Evolutionary conservation across 176 grass and related monocot species (phyloP).

Genomic region (Oryza rufipogon): DNA sequence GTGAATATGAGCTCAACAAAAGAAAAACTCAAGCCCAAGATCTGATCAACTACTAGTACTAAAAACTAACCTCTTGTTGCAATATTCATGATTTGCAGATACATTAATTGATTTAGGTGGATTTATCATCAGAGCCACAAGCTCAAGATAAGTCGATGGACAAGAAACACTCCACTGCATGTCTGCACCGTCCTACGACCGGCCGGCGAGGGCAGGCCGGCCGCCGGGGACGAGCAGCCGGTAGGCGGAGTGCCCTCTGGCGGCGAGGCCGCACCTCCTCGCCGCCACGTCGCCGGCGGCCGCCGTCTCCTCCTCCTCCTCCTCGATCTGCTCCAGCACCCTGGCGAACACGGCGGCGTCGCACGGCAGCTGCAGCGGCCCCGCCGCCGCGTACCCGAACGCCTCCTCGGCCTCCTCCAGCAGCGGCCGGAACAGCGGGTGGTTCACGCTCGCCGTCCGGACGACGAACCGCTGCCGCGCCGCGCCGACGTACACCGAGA

Average conservation of each 20-base stretch:
- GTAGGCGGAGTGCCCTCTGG: constrained; percentile 41
- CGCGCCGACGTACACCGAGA: constrained; percentile 56
- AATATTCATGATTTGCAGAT: neutral
- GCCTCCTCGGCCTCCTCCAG: constrained; percentile 62
- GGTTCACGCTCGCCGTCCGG: constrained; percentile 54
- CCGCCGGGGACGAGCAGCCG: constrained; percentile 6
- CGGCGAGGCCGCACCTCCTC: constrained; percentile 23
- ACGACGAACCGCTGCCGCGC: constrained; percentile 54
- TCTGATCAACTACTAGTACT: neutral
- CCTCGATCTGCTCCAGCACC: constrained; percentile 60
- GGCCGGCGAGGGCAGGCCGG: neutral
- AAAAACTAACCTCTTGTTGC: neutral
- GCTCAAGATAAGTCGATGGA: neutral
- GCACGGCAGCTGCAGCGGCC: constrained; percentile 69
- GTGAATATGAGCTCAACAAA: constrained; percentile 14
- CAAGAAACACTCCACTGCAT: neutral
- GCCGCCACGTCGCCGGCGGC: neutral
- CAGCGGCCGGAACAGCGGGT: constrained; percentile 57
- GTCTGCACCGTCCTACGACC: neutral
- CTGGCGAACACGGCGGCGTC: constrained; percentile 37
- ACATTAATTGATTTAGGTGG: neutral
- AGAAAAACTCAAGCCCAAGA: constrained; percentile 24
- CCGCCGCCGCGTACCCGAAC: constrained; percentile 53
- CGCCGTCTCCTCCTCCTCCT: constrained; percentile 13
- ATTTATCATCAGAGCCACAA: neutral